Percentiles rank a stretch among this genome's conserved stretches.
Evolutionary conservation across 441 rosid species (phyloP).

Genomic region (Melastoma candidum): DNA sequence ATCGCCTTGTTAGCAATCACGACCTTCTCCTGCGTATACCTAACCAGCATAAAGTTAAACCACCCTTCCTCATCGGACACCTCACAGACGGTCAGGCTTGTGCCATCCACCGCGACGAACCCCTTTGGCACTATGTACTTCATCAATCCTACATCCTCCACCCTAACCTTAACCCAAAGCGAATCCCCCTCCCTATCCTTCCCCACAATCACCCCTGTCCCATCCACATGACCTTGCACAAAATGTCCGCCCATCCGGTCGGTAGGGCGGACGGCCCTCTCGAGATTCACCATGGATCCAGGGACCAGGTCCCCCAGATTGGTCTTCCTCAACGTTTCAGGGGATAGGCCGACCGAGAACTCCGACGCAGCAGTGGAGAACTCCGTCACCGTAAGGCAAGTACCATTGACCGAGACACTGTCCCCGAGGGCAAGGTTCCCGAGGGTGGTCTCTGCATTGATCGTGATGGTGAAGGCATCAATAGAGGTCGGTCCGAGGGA

Average conservation of each 20-base stretch:
- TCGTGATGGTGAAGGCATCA: constrained; percentile 55
- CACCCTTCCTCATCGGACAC: constrained; percentile 66
- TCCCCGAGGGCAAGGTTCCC: constrained; percentile 66
- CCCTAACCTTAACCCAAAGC: constrained; percentile 71
- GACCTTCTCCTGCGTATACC: constrained; percentile 68
- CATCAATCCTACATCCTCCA: constrained; percentile 28
- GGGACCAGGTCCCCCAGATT: constrained; percentile 50
- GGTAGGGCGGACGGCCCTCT: constrained; percentile 72
- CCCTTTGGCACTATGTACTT: constrained; percentile 80
- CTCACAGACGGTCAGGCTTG: constrained; percentile 85
- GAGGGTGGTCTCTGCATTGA: constrained; percentile 44
- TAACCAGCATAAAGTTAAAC: constrained; percentile 76
- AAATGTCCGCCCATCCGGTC: constrained; percentile 89
- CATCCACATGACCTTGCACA: constrained; percentile 96
- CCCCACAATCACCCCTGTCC: constrained; percentile 63
- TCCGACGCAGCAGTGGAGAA: constrained; percentile 36
- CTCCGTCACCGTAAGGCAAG: constrained; percentile 77
- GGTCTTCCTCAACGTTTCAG: constrained; percentile 71
- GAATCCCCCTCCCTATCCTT: constrained; percentile 66
- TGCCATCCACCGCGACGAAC: constrained; percentile 76
- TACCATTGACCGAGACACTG: constrained; percentile 78
- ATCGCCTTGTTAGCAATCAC: constrained; percentile 58
- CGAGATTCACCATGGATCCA: constrained; percentile 80
- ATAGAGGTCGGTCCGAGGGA: constrained; percentile 31
- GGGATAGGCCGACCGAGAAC: constrained; percentile 60